Base-by-base conservation (phyloP, 1,284 basidiomycete species). In the Ustilago loliicola region DNA sequence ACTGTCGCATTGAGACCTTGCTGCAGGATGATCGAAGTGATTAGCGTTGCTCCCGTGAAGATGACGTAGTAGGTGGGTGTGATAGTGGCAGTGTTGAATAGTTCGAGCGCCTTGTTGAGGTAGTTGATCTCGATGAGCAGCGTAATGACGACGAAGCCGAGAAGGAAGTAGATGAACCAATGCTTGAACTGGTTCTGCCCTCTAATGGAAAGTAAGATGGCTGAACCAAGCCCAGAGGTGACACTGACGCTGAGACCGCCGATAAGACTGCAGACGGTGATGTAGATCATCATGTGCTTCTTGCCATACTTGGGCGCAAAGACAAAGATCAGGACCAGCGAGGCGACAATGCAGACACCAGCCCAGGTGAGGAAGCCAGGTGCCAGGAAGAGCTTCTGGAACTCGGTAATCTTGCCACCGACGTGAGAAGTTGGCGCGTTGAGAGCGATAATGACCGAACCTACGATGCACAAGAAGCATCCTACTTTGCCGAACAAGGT, bases 171-270 rank as follows among this genome's bases (percentile, higher is more conserved):
- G 56, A 84, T 84, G 79, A 87, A 87, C 84, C 80, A 85, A 75
- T 91, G 91, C 80, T 87, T 93, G 85, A 90, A 89, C 90, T 95
- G 94, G 85, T 93, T 96, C 83, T 93, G 90, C 53, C 95, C 95
- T 87, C 91, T 89, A 21, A 92, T 93, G 47, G 91, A 92, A 38
- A 93, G 92, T 36, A 99, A 91, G 82, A 99, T 97, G 47, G 95
- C 93, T 25, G 94, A 89, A 40, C 96, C 96, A 23, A 99, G 90
- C 38, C 96, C 96, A 50, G 94, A 95, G 3, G 95, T 98, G 68
- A 96, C 96, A 80, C 93, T 95, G 80, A 99, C 96, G 73, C 93
- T 94, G 70, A 99, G 92, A 1, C 97, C 96, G 30, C 96, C 96
- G 83, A 98, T 98, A 89, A 98, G 91, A 76, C 93, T 95, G 87